Percentiles rank a stretch among this genome's conserved stretches.
Conservation (phyloP, 805 yeast genomes). For the Kluyveromyces aestuarii region DNA sequence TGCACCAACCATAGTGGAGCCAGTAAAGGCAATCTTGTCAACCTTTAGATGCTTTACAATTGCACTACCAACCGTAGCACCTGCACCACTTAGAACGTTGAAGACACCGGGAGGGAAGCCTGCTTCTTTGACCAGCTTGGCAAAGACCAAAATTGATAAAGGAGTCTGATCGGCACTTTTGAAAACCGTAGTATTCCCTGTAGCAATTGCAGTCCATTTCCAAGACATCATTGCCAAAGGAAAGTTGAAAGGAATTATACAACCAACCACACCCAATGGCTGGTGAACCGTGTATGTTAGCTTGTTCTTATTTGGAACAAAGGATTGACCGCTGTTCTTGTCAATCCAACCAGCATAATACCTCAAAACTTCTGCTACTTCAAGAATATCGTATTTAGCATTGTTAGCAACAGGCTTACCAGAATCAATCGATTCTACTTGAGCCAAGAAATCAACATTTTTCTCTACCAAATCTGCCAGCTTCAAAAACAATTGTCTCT, state of each 20-base stretch:
- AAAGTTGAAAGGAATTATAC: slow-evolving; percentile 45
- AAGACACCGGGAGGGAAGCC: slow-evolving; percentile 45
- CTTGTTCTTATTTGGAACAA: slow-evolving; percentile 49
- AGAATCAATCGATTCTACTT: slow-evolving; percentile 49
- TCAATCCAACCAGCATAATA: slow-evolving; percentile 74
- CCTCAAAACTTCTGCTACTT: slow-evolving; percentile 45
- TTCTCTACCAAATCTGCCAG: slow-evolving; percentile 42
- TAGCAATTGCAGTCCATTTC: slow-evolving; percentile 41
- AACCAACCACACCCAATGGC: slow-evolving; percentile 45
- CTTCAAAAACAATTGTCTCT: slow-evolving; percentile 39
- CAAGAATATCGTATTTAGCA: slow-evolving; percentile 51
- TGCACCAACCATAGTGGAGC: slow-evolving; percentile 43
- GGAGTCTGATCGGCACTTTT: slow-evolving; percentile 45
- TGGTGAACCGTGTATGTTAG: slow-evolving; percentile 45
- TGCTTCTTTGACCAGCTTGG: slow-evolving; percentile 35
- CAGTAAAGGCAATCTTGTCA: slow-evolving; percentile 47
- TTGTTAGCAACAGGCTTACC: slow-evolving; percentile 48
- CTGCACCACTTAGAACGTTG: slow-evolving; percentile 38
- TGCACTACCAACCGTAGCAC: slow-evolving; percentile 38
- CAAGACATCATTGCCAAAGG: slow-evolving; percentile 43
- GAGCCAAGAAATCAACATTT: slow-evolving; percentile 42
- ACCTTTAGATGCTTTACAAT: slow-evolving; percentile 37
- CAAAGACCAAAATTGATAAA: slow-evolving; percentile 35
- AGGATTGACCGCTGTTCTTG: slow-evolving; percentile 53
- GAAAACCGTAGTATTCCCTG: slow-evolving; percentile 40